Base-by-base conservation (phyloP, 2,329 filamentous ascomycete genomes). In the Colletotrichum sp. region DNA sequence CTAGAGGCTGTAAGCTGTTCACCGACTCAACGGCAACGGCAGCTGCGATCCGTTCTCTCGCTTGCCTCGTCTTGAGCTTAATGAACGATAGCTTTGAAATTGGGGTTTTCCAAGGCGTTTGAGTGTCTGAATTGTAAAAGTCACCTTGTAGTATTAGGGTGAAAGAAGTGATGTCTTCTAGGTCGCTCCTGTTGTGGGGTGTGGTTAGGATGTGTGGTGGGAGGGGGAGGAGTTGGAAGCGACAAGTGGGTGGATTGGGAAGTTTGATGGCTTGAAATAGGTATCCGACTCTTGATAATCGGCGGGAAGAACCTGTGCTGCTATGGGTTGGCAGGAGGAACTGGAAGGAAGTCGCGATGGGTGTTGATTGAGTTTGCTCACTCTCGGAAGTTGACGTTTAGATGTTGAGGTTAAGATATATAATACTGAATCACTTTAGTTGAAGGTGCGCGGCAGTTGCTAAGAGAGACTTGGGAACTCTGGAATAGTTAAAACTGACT, bases 51-150 rank as follows among this genome's bases (percentile, higher is more conserved):
- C 44, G 44, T 13, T 13, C 6, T 11, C 11, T 3, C 3, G 44
- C 44, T 52, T 52, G 44, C 44, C n/a, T 8, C 2, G 44, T 52
- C 39, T 52, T 13, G 12, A 5, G 44, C 5, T 52, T 13, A 13
- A 25, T 2, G 6, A 52, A 22, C 6, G 12, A 52, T 22, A 6
- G 44, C 11, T 22, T 52, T 5, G 11, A 52, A 4, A 5, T 13
- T 13, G n/a, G 39, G 1, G 0, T 13, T 22, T 13, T 52, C n/a
- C 3, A 12, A 48, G 0, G 44, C 13, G 1, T 25, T 52, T 8
- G 1, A 52, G 11, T 22, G 6, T 52, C n/a, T 52, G 6, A 22
- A 52, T 8, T 44, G 44, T 1, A 13, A 22, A 22, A 22, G 11
- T 22, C 44, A 52, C 44, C 44, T 22, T 52, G 4, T 22, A 8